These are phyloP conservation scores for Debaryomyces singareniensis DNA, from an alignment of 1,139 yeast genomes.

Conservation along the genomic window DNA sequence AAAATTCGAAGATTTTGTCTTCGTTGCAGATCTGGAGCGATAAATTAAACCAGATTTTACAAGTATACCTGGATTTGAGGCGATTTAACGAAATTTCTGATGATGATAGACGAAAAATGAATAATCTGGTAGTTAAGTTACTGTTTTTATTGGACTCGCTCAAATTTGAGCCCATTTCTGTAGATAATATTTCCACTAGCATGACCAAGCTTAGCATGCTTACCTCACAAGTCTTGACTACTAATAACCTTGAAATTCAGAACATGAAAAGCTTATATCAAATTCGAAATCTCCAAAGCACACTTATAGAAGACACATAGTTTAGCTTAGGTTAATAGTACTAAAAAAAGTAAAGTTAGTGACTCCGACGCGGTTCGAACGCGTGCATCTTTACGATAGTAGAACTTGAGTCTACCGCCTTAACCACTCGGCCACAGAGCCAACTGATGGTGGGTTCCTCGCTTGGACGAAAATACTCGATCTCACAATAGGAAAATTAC, in stretches of 20 bases:
- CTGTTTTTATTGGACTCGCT: not conserved
- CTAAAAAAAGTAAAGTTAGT: too few relatives aligned
- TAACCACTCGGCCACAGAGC: too few relatives aligned
- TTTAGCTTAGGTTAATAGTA: too few relatives aligned
- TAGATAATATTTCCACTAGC: slow-evolving; percentile 22
- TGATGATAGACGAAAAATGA: slow-evolving; percentile 1
- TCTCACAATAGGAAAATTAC: too few relatives aligned
- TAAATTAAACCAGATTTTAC: slow-evolving; percentile 10
- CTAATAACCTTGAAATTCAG: slow-evolving; percentile 17
- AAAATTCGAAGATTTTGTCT: not conserved
- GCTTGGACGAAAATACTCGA: too few relatives aligned
- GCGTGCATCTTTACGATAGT: too few relatives aligned
- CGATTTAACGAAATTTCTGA: slow-evolving; percentile 6
- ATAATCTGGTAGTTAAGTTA: not conserved
- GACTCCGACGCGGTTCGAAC: too few relatives aligned
- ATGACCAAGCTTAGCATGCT: slow-evolving; percentile 19
- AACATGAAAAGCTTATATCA: not conserved
- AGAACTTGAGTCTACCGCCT: too few relatives aligned
- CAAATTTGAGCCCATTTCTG: slow-evolving; percentile 15
- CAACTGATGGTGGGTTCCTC: too few relatives aligned
- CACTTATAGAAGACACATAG: too few relatives aligned
- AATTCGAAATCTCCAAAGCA: not conserved
- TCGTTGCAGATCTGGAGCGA: not conserved
- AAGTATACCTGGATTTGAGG: slow-evolving; percentile 10
- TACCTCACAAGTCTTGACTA: slow-evolving; percentile 20